These are phyloP conservation scores for Penicillium psychrosexuale DNA, from an alignment of 2,329 filamentous ascomycete species.

Conservation along the genomic window DNA sequence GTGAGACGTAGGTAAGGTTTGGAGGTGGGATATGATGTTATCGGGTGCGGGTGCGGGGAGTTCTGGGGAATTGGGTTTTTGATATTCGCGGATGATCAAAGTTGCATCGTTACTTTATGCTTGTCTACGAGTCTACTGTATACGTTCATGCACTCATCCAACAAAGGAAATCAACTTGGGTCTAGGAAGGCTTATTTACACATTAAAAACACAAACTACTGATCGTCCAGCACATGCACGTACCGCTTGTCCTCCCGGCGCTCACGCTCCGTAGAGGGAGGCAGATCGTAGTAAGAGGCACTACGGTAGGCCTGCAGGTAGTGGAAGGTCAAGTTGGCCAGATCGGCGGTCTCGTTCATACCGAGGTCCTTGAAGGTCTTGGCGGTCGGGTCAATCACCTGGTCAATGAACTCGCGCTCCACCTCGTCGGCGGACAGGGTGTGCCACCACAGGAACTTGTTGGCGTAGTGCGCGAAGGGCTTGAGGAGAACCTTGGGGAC, in stretches of 20 bases:
- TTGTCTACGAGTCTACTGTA: not conserved
- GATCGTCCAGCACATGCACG: slow-evolving; percentile 85
- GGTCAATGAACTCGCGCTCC: slow-evolving; percentile 89
- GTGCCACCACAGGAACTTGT: slow-evolving; percentile 86
- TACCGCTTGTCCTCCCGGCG: slow-evolving; percentile 95
- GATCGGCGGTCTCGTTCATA: slow-evolving; percentile 76
- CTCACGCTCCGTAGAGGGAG: slow-evolving; percentile 91
- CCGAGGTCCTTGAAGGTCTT: slow-evolving; percentile 95
- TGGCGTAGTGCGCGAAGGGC: slow-evolving; percentile 69
- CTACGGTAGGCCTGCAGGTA: slow-evolving; percentile 94
- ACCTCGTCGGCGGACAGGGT: slow-evolving; percentile 78
- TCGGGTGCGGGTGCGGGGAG: slow-evolving; percentile 5
- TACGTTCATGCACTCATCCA: slow-evolving; percentile 10
- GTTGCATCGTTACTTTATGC: not conserved
- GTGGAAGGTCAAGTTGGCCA: slow-evolving; percentile 84
- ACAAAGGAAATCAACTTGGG: slow-evolving; percentile 36
- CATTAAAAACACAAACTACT: slow-evolving; percentile 53
- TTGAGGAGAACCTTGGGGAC: slow-evolving; percentile 77
- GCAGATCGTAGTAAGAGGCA: slow-evolving; percentile 84
- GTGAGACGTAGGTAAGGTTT: not conserved
- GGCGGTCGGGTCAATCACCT: slow-evolving; percentile 81
- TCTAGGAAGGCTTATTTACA: slow-evolving; percentile 44
- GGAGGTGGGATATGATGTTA: not conserved
- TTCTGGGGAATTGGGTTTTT: not conserved
- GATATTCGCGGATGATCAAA: not conserved